A percentile compares a stretch with the other conserved stretches of the same genome.
Conservation (phyloP, 805 yeast species). For the Zygotorulaspora chibaensis region DNA sequence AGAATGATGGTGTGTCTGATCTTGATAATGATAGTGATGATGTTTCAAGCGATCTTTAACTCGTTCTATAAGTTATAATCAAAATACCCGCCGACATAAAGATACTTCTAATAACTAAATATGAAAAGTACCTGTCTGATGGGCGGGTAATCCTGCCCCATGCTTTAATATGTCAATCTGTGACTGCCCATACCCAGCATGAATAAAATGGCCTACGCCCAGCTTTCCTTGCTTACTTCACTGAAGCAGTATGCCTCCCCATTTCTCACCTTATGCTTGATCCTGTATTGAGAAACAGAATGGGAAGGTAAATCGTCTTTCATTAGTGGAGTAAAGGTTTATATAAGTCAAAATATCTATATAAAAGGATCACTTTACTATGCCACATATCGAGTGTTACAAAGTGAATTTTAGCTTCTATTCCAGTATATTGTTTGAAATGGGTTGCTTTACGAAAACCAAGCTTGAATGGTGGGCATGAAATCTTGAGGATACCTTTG, state of each 20-base stretch:
- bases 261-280: no score
- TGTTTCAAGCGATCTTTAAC: neutral
- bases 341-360: neutral
- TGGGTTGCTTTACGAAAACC: conserved; percentile 41
- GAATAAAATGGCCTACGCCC: no score
- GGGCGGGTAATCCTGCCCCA: neutral
- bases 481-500: conserved; percentile 59
- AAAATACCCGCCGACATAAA: neutral
- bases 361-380: neutral
- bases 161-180: neutral
- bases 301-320: no score
- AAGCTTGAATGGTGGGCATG: conserved; percentile 54
- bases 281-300: no score
- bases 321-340: neutral
- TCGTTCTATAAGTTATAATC: neutral
- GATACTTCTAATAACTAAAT: neutral
- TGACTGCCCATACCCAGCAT: neutral
- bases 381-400: neutral
- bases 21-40: conserved; percentile 1
- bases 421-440: neutral
- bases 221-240: no score
- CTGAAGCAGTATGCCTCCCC: no score
- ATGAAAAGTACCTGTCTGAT: neutral
- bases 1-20: neutral
- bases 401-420: neutral